These are phyloP conservation scores for Centrapalus pauciflorus DNA, from an alignment of 129 eudicot genomes.

Conservation along the genomic window DNA sequence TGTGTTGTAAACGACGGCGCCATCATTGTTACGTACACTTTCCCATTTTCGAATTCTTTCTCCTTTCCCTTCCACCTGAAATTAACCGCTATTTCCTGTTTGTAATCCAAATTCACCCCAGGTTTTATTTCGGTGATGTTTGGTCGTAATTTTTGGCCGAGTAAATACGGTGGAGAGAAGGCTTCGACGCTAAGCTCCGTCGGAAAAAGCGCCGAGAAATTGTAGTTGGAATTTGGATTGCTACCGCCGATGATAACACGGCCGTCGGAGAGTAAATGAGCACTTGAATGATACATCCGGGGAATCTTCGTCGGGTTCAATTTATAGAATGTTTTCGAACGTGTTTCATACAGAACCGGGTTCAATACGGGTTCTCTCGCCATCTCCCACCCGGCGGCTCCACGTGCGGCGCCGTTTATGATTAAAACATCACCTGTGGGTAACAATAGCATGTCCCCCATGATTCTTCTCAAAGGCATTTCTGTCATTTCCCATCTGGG, in stretches of 20 bases:
- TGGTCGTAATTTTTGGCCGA: constrained; percentile 21
- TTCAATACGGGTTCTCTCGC: constrained; percentile 43
- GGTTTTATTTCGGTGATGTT: constrained; percentile 24
- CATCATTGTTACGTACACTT: constrained; percentile 35
- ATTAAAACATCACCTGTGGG: constrained; percentile 61
- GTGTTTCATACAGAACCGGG: constrained; percentile 51
- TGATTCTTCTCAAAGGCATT: constrained; percentile 53
- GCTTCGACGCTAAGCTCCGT: constrained; percentile 47
- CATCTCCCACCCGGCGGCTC: constrained; percentile 61
- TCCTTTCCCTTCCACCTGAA: constrained; percentile 19
- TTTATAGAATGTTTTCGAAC: constrained; percentile 24
- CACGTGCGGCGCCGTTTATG: constrained; percentile 53
- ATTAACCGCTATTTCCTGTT: constrained; percentile 14
- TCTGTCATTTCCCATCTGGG: constrained; percentile 59
- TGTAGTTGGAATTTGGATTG: constrained; percentile 34
- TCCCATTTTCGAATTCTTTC: not conserved
- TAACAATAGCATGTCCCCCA: constrained; percentile 74
- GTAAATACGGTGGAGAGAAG: constrained; percentile 42
- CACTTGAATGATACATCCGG: constrained; percentile 63
- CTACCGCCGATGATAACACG: constrained; percentile 67
- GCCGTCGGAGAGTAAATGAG: constrained; percentile 55
- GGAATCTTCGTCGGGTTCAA: constrained; percentile 41
- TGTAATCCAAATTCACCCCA: constrained; percentile 11
- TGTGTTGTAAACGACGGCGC: constrained; percentile 49
- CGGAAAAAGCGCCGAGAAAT: constrained; percentile 38